Percentiles rank a stretch among this genome's conserved stretches.
phyloP scores from a whole-genome alignment of 768 basidiomycete genomes.

The Clitopilus hobsonii region DNA sequence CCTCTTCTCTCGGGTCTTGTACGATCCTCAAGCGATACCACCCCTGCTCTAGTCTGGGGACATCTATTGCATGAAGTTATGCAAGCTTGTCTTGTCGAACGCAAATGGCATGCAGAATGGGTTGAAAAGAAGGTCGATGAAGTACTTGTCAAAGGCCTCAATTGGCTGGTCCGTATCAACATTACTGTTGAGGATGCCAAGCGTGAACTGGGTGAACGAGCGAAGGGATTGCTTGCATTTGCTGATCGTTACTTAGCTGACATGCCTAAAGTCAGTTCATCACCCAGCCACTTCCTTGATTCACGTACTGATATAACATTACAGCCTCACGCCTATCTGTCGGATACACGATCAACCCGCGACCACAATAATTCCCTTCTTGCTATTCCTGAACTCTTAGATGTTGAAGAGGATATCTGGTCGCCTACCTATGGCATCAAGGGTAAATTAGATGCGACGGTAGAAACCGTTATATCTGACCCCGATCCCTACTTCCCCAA shows the following conservation, averaged over 20 bases:
- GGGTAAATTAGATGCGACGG: constrained; percentile 92
- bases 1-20: constrained; percentile 72
- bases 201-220: constrained; percentile 55
- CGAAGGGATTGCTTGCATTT: constrained; percentile 63
- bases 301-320: no score
- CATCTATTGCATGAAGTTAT: constrained; percentile 91
- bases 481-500: constrained; percentile 20
- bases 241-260: constrained; percentile 60
- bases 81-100: constrained; percentile 66
- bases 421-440: constrained; percentile 93
- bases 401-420: constrained; percentile 97
- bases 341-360: constrained; percentile 55
- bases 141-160: constrained; percentile 47
- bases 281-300: no score
- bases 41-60: constrained; percentile 81
- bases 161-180: constrained; percentile 59
- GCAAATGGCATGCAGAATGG: constrained; percentile 59
- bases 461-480: constrained; percentile 62
- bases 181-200: constrained; percentile 59
- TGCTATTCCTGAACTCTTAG: constrained; percentile 72
- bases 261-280: constrained; percentile 54
- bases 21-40: constrained; percentile 52
- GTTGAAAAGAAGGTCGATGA: constrained; percentile 57
- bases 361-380: constrained; percentile 49
- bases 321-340: constrained; percentile 61